Base-by-base conservation (phyloP, 768 basidiomycete genomes). In the Pleurotus giganteus region DNA sequence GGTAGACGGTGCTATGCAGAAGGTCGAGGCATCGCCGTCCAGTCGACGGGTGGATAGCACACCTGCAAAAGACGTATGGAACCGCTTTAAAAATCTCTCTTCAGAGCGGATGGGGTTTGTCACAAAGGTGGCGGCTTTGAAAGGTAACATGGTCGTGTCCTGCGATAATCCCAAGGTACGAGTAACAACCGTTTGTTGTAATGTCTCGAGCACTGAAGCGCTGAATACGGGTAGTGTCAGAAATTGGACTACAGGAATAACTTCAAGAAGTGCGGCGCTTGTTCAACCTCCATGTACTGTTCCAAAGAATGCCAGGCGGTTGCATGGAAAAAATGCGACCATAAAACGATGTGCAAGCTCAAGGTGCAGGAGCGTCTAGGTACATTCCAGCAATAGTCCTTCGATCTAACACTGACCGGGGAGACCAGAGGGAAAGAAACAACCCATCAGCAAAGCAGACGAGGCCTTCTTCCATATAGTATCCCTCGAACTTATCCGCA, bases 121-220 rank as follows among this genome's bases (percentile, higher is more conserved):
- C 4, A 32, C 57, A 3, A 61, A 65, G n/a, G 60, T 66, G 4
- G 63, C 60, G 28, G 64, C 61, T 8, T 50, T 64, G 37, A 74
- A 70, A 49, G 62, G 62, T 6, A 67, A 69, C 41, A 9, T 23
- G 17, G 62, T 59, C 12, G 64, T 61, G n/a, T 69, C 68, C 3
- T 75, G 72, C 39, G 73, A 75, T 56, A 72, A 73, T 49, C 64
- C 68, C 19, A 60, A 72, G 57, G 71, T 70, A 27, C 5, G n/a
- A n/a, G n/a, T n/a, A n/a, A n/a, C n/a, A n/a, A n/a, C n/a, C n/a
- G n/a, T n/a, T n/a, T n/a, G n/a, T n/a, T n/a, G n/a, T n/a, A n/a
- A n/a, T n/a, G n/a, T n/a, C n/a, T n/a, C n/a, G n/a, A n/a, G n/a
- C n/a, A n/a, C n/a, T n/a, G n/a, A n/a, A n/a, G n/a, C n/a, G n/a